Evolutionary conservation across 352 stramenopile species (phyloP), one percentile per base, ranked within the genome.

Genomic region (Phytophthora hibernalis): DNA sequence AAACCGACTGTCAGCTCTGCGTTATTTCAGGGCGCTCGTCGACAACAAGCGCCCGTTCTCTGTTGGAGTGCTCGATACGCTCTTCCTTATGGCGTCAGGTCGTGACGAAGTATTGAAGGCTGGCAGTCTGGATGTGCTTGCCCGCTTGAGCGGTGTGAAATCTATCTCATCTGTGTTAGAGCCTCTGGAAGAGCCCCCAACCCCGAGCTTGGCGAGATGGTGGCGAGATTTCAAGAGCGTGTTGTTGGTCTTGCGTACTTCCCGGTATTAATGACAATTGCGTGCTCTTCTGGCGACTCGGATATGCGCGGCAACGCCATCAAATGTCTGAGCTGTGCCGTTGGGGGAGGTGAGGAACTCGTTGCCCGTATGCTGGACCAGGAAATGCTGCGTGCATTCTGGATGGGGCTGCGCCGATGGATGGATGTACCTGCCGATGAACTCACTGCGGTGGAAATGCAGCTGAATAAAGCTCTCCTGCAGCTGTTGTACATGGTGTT

Each of bases 401-500:
- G 76, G 58, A 78, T 74, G 28, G 76, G 77, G 5, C 61, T 93
- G 59, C 75, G 81, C 15, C 79, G 82, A 24, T 93, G 82, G 79
- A 91, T 86, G 77, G 70, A 86, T 24, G 74, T 74, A 5, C 65
- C 75, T 7, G 61, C 65, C 3, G 72, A 82, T 8, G 50, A 72
- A 8, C 64, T 83, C 10, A 74, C 67, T 2, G 22, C 68, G 0
- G 50, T 70, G 12, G 71, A 80, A 40, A 70, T 72, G 49, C 64
- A 74, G 40, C 45, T 80, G 6, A 83, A 83, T 58, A 76, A 79
- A 30, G 79, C 78, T 5, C 61, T 92, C 9, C 68, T 93, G 13
- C 80, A 89, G 63, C 64, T 93, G 28, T 60, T 93, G 24, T 90
- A 90, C 55, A 54, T 90, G 13, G 77, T 92, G 38, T 37, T 95